Base-by-base conservation (phyloP, 495 filamentous ascomycete genomes). In the Articulospora tetracladia region DNA sequence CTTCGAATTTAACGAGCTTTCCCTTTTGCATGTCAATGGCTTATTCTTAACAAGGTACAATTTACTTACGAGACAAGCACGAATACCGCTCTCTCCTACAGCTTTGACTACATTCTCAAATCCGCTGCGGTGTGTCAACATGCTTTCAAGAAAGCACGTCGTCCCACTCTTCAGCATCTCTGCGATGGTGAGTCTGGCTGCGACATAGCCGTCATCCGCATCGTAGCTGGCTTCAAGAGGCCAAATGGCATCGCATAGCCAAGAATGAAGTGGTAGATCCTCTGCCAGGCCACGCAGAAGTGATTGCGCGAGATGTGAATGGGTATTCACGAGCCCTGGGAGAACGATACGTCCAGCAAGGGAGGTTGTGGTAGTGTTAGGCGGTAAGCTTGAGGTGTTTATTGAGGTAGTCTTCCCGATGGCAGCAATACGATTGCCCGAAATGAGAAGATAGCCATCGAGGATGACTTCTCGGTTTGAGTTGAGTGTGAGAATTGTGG, bases 81-180 rank as follows among this genome's bases (percentile, higher is more conserved):
- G 17, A 44, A 65, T 65, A 8, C 63, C 63, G 44, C 52, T 58
- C 41, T 65, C 63, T 10, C 49, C 54, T 0, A 65, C 59, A 54
- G 63, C 63, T 17, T 55, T 47, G 6, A 61, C 63, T 1, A 61
- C 63, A 36, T 65, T 65, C 24, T 65, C 63, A 39, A 65, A 65
- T 34, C 63, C 63, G n/a, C 25, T 39, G 3, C 63, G 63, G 52
- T 65, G 63, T n/a, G 58, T 65, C 27, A 65, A 56, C 63, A 65
- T 65, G 52, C 63, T 65, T 28, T 65, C 63, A n/a, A 65, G 36
- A 36, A 65, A 65, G 24, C 55, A 61, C 1, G 63, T 65, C 28
- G 63, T 65, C 7, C 63, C 63, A 51, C 48, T 58, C 59, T 61
- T 65, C 30, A 65, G 30, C 63, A 65, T 65, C 63, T 65, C 63